phyloP scores from a whole-genome alignment of 208 protist species.

The Wallacemonas sp. region DNA sequence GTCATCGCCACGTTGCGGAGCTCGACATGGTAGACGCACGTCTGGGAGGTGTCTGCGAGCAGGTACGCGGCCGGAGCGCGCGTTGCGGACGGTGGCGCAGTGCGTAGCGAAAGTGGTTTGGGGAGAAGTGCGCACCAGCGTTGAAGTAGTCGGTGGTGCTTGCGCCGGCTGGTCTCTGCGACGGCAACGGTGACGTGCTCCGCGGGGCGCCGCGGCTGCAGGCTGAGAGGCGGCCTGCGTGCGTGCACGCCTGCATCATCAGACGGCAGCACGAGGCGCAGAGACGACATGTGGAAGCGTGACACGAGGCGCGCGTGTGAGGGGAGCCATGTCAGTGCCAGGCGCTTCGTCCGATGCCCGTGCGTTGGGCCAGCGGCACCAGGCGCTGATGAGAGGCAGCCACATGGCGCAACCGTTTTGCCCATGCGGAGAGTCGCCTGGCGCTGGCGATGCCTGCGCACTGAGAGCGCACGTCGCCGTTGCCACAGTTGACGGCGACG shows the following conservation, averaged over 20 bases:
- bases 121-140: constrained; percentile 30
- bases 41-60: constrained; percentile 39
- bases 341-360: not conserved
- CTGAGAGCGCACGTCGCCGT: constrained; percentile 31
- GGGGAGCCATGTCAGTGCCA: constrained; percentile 48
- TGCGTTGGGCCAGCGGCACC: not conserved
- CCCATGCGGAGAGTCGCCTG: constrained; percentile 25
- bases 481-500: constrained; percentile 45
- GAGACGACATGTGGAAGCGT: constrained; percentile 36
- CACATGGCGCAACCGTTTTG: constrained; percentile 27
- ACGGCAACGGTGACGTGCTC: constrained; percentile 27
- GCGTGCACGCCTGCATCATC: constrained; percentile 13
- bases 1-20: not conserved
- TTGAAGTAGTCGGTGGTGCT: constrained; percentile 67
- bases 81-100: not conserved
- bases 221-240: too few relatives aligned
- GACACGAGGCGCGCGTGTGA: constrained; percentile 46
- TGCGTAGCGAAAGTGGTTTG: not conserved
- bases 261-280: not conserved
- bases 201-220: not conserved
- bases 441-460: constrained; percentile 20
- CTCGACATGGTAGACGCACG: constrained; percentile 40
- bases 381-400: constrained; percentile 19
- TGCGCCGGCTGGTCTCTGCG: constrained; percentile 25
- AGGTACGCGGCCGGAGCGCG: constrained; percentile 20